A percentile compares a stretch with the other conserved stretches of the same genome.
Evolutionary conservation across 192 early-diverging fungal genomes (phyloP).

Genomic region (Chytriomyces sp.): DNA sequence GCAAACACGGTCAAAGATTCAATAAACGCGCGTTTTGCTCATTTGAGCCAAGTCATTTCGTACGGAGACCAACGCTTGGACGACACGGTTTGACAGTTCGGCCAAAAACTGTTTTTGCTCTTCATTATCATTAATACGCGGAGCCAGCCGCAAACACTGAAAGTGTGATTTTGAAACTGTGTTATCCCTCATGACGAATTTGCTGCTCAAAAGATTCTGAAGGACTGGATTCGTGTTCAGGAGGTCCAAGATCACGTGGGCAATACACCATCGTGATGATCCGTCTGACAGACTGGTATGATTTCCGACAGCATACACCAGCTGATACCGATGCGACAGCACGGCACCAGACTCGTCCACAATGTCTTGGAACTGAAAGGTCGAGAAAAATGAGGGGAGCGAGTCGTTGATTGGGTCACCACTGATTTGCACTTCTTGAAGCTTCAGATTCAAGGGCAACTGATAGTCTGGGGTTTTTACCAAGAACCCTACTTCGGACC

Average conservation of each 20-base stretch:
- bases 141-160: no score
- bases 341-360: constrained; percentile 14
- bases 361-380: no score
- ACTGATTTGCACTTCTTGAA: no score
- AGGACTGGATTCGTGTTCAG: neutral
- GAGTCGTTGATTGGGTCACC: no score
- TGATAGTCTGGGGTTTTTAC: constrained; percentile 21
- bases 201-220: neutral
- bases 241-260: neutral
- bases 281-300: neutral
- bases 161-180: neutral
- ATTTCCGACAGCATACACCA: constrained; percentile 28
- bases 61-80: no score
- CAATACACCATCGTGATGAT: neutral
- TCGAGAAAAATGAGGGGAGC: no score
- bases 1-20: no score
- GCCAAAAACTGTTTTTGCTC: no score
- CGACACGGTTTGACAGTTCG: no score
- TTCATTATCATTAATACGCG: no score
- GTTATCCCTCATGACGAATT: neutral
- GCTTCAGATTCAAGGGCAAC: constrained; percentile 2
- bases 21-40: no score
- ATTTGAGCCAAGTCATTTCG: no score
- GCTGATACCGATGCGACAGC: constrained; percentile 25
- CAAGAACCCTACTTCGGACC: neutral